These are phyloP conservation scores for Talaromyces trachyspermus DNA, from an alignment of 495 filamentous ascomycete genomes.

Conservation along the genomic window DNA sequence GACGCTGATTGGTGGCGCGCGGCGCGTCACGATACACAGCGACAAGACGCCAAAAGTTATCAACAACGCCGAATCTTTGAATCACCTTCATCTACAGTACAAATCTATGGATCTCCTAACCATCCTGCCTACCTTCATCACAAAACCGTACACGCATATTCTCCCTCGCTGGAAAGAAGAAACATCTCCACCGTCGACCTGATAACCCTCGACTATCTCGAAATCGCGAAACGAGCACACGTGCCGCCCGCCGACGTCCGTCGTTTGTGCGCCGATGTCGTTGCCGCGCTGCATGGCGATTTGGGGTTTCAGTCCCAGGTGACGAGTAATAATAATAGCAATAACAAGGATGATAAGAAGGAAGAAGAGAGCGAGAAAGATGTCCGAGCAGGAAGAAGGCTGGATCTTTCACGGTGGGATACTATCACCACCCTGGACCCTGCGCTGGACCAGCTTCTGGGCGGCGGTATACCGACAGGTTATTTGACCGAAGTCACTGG, in stretches of 20 bases:
- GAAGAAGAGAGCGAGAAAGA: neutral
- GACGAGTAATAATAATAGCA: neutral
- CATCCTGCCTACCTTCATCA: conserved; percentile 73
- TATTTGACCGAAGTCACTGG: conserved; percentile 88
- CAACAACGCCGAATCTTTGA: neutral
- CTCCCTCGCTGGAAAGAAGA: conserved; percentile 69
- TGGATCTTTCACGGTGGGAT: conserved; percentile 39
- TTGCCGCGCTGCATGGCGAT: conserved; percentile 57
- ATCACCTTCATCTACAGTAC: too few relatives aligned
- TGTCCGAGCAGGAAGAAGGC: conserved; percentile 15
- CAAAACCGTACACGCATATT: conserved; percentile 60
- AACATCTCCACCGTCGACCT: conserved; percentile 75
- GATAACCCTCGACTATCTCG: conserved; percentile 71
- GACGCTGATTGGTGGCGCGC: too few relatives aligned
- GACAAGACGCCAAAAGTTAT: too few relatives aligned
- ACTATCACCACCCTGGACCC: conserved; percentile 76
- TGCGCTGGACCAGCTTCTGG: conserved; percentile 63
- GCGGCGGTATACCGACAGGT: conserved; percentile 77
- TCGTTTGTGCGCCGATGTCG: conserved; percentile 55
- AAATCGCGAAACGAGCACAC: conserved; percentile 80
- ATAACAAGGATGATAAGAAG: neutral
- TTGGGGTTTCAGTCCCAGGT: conserved; percentile 39
- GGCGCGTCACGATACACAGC: neutral
- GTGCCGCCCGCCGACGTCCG: conserved; percentile 73
- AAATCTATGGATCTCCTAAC: conserved; percentile 67